phyloP scores from a whole-genome alignment of 345 rosid genomes.

The Ceriops decandra region DNA sequence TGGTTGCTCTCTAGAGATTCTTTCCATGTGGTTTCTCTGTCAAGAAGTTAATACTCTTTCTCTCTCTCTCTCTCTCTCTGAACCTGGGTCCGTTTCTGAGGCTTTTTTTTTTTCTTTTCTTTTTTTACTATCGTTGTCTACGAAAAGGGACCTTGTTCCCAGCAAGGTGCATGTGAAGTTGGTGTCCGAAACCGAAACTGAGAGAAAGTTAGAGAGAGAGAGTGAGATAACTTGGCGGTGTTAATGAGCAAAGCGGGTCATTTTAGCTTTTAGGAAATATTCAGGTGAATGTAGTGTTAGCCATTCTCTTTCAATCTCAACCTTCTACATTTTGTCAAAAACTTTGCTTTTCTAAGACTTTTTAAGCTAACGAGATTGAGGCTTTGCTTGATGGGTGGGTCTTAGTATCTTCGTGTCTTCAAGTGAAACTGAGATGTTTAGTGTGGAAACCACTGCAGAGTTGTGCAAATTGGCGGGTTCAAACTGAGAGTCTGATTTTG shows the following conservation, averaged over 20 bases:
- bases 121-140: slow-evolving; percentile 37
- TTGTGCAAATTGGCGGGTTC: slow-evolving; percentile 7
- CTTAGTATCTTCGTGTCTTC: slow-evolving; percentile 13
- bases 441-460: slow-evolving; percentile 1
- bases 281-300: slow-evolving; percentile 34
- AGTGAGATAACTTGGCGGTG: slow-evolving; percentile 32
- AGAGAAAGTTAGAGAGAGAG: background rate
- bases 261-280: slow-evolving; percentile 27
- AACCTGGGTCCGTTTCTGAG: slow-evolving; percentile 7
- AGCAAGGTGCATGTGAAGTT: slow-evolving; percentile 53
- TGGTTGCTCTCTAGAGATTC: slow-evolving; percentile 16
- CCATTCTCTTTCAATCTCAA: slow-evolving; percentile 2
- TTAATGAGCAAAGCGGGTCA: slow-evolving; percentile 38
- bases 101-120: no score
- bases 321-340: slow-evolving; percentile 1
- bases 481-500: slow-evolving; percentile 12
- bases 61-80: background rate
- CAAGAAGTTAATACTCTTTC: background rate
- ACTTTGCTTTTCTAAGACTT: slow-evolving; percentile 11
- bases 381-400: slow-evolving; percentile 16
- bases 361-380: slow-evolving; percentile 17
- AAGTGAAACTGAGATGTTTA: slow-evolving; percentile 9
- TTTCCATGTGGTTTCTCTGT: slow-evolving; percentile 19
- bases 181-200: slow-evolving; percentile 25
- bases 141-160: slow-evolving; percentile 34